Base-by-base conservation (phyloP, 2,329 filamentous ascomycete species). In the Didymella arachidicola region DNA sequence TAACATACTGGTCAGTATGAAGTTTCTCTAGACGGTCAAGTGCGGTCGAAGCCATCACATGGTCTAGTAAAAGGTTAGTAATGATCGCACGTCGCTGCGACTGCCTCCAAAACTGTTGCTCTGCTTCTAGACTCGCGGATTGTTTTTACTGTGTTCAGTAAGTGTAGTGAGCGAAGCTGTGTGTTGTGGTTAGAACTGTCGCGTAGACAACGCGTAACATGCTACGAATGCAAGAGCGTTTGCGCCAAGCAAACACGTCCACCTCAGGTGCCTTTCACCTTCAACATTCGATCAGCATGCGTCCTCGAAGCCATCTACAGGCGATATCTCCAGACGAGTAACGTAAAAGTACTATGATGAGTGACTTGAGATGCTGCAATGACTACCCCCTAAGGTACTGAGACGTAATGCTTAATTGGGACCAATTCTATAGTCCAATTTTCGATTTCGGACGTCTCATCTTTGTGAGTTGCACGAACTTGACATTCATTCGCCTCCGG, bases 1-100 rank as follows among this genome's bases (percentile, higher is more conserved):
- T 52, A 29, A 72, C 63, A 32, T 76, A 75, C 12, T 68, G 22
- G 19, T 74, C 65, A 6, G 54, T 27, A n/a, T 43, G 38, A 22
- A 68, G 62, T 2, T 53, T 55, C 18, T 70, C 59, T 6, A 71
- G 63, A 5, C 27, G 55, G 32, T 43, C 29, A 4, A 71, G 62
- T 5, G 53, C 59, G n/a, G 39, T 44, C 14, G 62, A 44, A 5
- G 63, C 45, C 11, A 32, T 39, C 12, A 19, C 19, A 12, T n/a
- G 32, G 11, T 53, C 44, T 49, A 49, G 30, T 11, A 32, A 12
- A 34, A 27, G 6, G 26, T 45, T 14, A 27, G 39, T 19, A 50
- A 59, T 59, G 18, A 8, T n/a, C 18, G n/a, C 18, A 16, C 25
- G 27, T 16, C 10, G 14, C 32, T 38, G 16, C 18, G 32, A 47